phyloP scores from a whole-genome alignment of 2,329 filamentous ascomycete genomes.

The Biscogniauxia mediterranea region DNA sequence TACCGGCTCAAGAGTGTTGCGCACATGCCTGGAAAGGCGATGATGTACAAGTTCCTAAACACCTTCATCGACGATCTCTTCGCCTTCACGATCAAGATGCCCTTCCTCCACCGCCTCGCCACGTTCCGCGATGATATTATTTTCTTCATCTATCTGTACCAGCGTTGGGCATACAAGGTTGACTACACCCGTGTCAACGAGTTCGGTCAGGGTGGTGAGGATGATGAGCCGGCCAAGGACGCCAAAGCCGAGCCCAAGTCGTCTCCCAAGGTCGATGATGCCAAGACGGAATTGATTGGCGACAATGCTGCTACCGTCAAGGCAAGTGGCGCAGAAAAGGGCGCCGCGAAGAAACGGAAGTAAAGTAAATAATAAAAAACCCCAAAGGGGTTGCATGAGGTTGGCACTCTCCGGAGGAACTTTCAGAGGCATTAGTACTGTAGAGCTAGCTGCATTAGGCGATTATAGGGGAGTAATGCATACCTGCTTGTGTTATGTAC shows the following conservation, averaged over 20 bases:
- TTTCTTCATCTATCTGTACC: conserved; percentile 97
- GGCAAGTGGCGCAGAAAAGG: conserved; percentile 50
- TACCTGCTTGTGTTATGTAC: too few relatives aligned
- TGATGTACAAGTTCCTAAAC: conserved; percentile 98
- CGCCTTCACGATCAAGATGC: conserved; percentile 99
- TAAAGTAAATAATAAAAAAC: conserved; percentile 40
- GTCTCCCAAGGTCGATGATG: conserved; percentile 26
- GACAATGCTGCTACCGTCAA: conserved; percentile 36
- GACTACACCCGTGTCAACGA: conserved; percentile 94
- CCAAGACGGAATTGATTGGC: conserved; percentile 30
- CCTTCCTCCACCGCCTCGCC: conserved; percentile 84
- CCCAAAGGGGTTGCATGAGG: background rate
- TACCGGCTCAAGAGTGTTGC: conserved; percentile 94
- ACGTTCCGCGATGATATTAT: conserved; percentile 95
- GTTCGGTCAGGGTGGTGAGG: conserved; percentile 97
- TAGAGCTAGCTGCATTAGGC: background rate
- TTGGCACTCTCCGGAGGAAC: background rate
- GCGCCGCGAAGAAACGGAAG: conserved; percentile 49
- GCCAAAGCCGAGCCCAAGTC: conserved; percentile 39
- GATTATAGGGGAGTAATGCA: too few relatives aligned
- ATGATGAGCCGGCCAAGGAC: conserved; percentile 52
- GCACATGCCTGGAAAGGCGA: conserved; percentile 93
- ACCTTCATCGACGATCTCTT: conserved; percentile 99
- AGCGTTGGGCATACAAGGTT: conserved; percentile 86
- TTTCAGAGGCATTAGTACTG: background rate